These are phyloP conservation scores for Cryptococcus sp. DNA, from an alignment of 1,284 basidiomycete species.

Conservation along the genomic window DNA sequence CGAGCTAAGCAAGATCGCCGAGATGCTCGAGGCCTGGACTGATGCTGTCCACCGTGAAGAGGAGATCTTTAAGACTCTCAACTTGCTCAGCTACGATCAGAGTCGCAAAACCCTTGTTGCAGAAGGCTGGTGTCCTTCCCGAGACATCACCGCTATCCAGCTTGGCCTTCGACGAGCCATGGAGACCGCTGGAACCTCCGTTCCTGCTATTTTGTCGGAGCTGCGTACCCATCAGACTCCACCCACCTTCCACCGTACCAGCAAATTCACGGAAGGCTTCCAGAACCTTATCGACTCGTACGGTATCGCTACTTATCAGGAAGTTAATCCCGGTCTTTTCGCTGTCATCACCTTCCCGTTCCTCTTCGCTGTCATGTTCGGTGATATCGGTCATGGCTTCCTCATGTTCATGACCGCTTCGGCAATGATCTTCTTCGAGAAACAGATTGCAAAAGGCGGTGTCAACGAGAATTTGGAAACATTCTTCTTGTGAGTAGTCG, in stretches of 20 bases:
- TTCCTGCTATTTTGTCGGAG: constrained; percentile 91
- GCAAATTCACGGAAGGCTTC: constrained; percentile 97
- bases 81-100: constrained; percentile 91
- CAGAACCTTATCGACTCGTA: constrained; percentile 99
- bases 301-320: constrained; percentile 91
- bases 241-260: constrained; percentile 92
- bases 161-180: constrained; percentile 88
- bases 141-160: constrained; percentile 86
- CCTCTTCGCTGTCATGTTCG: constrained; percentile 99
- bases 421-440: constrained; percentile 84
- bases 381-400: constrained; percentile 94
- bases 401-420: constrained; percentile 77
- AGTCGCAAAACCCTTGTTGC: constrained; percentile 93
- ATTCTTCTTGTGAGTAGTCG: constrained; percentile 82
- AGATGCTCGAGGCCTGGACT: constrained; percentile 85
- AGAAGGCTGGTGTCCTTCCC: constrained; percentile 95
- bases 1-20: constrained; percentile 84
- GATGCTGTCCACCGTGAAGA: constrained; percentile 96
- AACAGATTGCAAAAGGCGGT: constrained; percentile 71
- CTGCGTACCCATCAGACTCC: constrained; percentile 87
- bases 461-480: constrained; percentile 79
- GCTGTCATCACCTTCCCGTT: constrained; percentile 96
- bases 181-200: constrained; percentile 88
- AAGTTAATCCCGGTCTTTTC: constrained; percentile 95
- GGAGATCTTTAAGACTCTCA: constrained; percentile 90